phyloP scores from a whole-genome alignment of 345 rosid species.

The Eucalyptus regnans region DNA sequence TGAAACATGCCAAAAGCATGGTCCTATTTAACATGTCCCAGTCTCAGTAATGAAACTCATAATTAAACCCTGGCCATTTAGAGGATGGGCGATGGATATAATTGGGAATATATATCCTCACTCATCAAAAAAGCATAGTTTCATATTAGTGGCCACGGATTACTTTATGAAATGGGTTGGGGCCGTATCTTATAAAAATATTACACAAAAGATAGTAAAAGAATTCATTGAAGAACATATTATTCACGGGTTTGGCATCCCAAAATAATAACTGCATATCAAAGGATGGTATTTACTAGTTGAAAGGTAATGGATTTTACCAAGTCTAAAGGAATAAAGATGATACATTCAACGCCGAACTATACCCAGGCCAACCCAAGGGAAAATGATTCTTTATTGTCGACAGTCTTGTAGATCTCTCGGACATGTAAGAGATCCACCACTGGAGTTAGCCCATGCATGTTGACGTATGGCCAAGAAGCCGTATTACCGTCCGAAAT shows the following conservation, averaged over 20 bases:
- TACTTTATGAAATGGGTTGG: background rate
- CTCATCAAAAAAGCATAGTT: background rate
- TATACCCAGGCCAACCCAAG: background rate
- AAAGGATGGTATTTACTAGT: background rate
- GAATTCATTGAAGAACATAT: background rate
- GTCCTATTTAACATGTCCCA: background rate
- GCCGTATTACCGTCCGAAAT: too few relatives aligned
- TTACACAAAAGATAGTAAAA: background rate
- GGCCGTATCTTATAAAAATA: background rate
- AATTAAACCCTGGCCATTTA: background rate
- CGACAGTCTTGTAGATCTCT: too few relatives aligned
- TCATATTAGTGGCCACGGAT: background rate
- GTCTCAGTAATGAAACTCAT: background rate
- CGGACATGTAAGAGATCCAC: too few relatives aligned
- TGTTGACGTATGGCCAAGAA: too few relatives aligned
- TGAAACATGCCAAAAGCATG: background rate
- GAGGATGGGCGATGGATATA: background rate
- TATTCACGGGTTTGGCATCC: background rate
- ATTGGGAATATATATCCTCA: background rate
- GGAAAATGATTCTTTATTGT: too few relatives aligned
- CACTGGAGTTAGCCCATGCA: too few relatives aligned
- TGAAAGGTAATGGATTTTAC: background rate
- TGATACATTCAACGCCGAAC: background rate
- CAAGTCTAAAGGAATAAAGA: background rate
- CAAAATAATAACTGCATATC: background rate